A percentile compares a stretch with the other conserved stretches of the same genome.
Evolutionary conservation across 176 grass and related monocot species (phyloP).

Genomic region (Cocos nucifera): DNA sequence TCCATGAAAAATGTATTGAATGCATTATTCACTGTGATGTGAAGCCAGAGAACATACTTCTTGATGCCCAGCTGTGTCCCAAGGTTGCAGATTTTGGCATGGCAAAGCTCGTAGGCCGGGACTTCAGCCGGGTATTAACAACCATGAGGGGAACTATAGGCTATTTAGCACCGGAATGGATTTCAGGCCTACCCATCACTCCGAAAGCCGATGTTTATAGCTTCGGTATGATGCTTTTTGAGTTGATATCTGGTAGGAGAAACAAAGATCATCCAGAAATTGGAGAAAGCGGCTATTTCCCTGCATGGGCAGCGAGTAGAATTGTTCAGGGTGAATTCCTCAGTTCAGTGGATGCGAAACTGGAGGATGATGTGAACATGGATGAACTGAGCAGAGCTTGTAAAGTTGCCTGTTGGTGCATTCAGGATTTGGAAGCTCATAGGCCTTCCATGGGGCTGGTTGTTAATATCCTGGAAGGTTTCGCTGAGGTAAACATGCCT

Average conservation of each 20-base stretch:
- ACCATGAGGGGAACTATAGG: slow-evolving; percentile 31
- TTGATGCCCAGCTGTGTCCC: slow-evolving; percentile 8
- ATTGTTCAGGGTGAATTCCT: neutral
- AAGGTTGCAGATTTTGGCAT: slow-evolving; percentile 38
- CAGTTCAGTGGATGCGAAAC: slow-evolving; percentile 1
- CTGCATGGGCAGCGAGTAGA: slow-evolving; percentile 15
- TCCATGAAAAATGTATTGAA: slow-evolving; percentile 26
- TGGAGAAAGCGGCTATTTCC: neutral
- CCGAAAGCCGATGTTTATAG: slow-evolving; percentile 33
- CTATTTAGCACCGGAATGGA: slow-evolving; percentile 35
- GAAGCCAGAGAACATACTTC: slow-evolving; percentile 42
- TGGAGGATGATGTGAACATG: neutral
- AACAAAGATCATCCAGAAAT: neutral
- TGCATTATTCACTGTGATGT: slow-evolving; percentile 36
- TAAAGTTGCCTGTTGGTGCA: slow-evolving; percentile 25
- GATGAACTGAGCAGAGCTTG: slow-evolving; percentile 20
- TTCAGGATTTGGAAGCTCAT: slow-evolving; percentile 13
- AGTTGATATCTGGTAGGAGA: slow-evolving; percentile 22
- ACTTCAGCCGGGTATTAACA: slow-evolving; percentile 35
- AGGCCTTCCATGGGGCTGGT: slow-evolving; percentile 24
- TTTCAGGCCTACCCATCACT: slow-evolving; percentile 16
- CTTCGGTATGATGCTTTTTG: slow-evolving; percentile 35
- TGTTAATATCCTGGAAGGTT: slow-evolving; percentile 20
- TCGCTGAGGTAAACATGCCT: slow-evolving; percentile 10
- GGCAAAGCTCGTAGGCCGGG: slow-evolving; percentile 28